A percentile compares a stretch with the other conserved stretches of the same genome.
Conservation (phyloP, 768 basidiomycete genomes). For the Gymnopilus dilepis region DNA sequence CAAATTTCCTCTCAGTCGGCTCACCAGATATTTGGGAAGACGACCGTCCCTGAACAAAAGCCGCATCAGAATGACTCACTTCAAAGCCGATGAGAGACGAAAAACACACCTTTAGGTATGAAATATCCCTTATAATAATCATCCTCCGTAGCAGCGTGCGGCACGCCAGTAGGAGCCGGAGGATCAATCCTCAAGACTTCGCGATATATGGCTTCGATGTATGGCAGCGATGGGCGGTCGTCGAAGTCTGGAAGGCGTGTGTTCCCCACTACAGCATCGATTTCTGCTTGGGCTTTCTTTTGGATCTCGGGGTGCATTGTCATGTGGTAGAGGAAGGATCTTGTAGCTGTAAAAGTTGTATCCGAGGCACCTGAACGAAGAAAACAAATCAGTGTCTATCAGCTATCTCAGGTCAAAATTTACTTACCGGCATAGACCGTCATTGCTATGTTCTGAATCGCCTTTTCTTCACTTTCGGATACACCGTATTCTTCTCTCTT, state of each 20-base stretch:
- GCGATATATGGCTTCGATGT: conserved; percentile 22
- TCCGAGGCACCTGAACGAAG: conserved; percentile 4
- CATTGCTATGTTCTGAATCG: no score
- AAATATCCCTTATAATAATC: conserved; percentile 28
- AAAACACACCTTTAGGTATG: conserved; percentile 28
- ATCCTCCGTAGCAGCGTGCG: conserved; percentile 29
- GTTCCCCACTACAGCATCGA: conserved; percentile 37
- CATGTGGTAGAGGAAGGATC: conserved; percentile 34
- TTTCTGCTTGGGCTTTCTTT: conserved; percentile 36
- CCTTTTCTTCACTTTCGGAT: no score
- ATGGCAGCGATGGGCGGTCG: conserved; percentile 32
- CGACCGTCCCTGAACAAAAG: background rate
- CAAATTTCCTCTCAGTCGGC: background rate
- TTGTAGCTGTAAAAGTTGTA: conserved; percentile 14
- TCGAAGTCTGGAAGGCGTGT: conserved; percentile 33
- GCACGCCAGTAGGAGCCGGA: conserved; percentile 19
- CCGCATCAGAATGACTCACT: no score
- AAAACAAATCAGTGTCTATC: no score
- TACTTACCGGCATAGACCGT: no score
- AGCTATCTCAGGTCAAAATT: no score
- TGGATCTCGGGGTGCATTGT: conserved; percentile 34
- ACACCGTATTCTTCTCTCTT: no score
- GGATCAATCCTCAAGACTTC: conserved; percentile 22
- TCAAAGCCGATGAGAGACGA: no score
- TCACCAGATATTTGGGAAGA: background rate